Evolutionary conservation across 1,139 yeast species (phyloP), one percentile per base, ranked within the genome.

Genomic region (Groenewaldozyma auringiensis): DNA sequence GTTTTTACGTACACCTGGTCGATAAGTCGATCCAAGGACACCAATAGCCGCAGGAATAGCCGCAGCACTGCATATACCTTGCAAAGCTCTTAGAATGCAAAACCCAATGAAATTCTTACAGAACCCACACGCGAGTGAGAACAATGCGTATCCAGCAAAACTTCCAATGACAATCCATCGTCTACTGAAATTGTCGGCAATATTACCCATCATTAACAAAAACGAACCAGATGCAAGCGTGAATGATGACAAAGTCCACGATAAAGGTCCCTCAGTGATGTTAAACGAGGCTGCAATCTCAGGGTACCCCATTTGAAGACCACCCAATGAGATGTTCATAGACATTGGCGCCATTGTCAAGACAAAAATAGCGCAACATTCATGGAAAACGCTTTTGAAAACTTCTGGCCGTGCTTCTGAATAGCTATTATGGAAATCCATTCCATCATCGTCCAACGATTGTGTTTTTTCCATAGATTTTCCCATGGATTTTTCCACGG

Each of bases 1-100:
- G 50, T 71, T 71, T 50, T 71, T 70, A 35, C 76, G 53, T 38
- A 53, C 52, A 14, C 63, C 56, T 0, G 73, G 68, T 36, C 55
- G 55, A 48, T 71, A 71, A 2, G 61, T 58, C 4, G 70, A 57
- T 1, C 75, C 73, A 1, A 71, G 47, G 38, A 70, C 64, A 1
- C 75, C 76, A 1, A 72, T 72, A 20, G 71, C 67, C 1, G 75
- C 69, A 6, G 76, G 73, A 1, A 71, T 67, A 0, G 68, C 64
- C 39, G 71, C 68, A 1, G 74, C 69, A 17, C 69, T 66, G 21
- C 61, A 56, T 2, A 69, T 62, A 11, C 76, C 76, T 51, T 68
- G 72, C 3, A 71, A 46, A 2, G 68, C 74, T 47, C 76, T 51
- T 16, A 68, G 59, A 9, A 70, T 52, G 50, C 69, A 67, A 18